Evolutionary conservation across 2,329 filamentous ascomycete species (phyloP).

Genomic region (Colletotrichum gigasporum): DNA sequence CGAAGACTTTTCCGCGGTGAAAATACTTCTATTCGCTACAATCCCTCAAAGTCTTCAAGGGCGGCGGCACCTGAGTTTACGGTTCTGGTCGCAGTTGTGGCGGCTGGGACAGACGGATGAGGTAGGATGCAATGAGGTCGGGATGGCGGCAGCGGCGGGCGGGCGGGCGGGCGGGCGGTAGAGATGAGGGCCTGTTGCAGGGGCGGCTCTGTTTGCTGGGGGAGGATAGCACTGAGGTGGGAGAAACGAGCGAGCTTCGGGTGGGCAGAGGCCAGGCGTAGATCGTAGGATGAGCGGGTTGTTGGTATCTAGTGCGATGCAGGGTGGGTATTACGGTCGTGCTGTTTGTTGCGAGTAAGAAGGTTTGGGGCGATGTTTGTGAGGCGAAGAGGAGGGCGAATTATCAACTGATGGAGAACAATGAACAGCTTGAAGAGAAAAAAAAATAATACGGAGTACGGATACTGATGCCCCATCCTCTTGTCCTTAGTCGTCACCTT

Average conservation of each 20-base stretch:
- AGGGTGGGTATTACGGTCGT: slow-evolving; percentile 25
- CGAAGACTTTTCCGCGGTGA: slow-evolving; percentile 31
- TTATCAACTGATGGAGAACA: slow-evolving; percentile 31
- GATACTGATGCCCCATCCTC: slow-evolving; percentile 29
- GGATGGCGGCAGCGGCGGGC: slow-evolving; percentile 21
- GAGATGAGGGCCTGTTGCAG: slow-evolving; percentile 27
- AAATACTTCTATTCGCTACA: slow-evolving; percentile 12
- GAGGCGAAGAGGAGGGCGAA: slow-evolving; percentile 25
- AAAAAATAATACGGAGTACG: slow-evolving; percentile 30
- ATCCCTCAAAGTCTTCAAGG: slow-evolving; percentile 28
- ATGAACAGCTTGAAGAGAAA: slow-evolving; percentile 31
- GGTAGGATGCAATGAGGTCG: slow-evolving; percentile 25
- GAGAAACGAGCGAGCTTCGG: slow-evolving; percentile 18
- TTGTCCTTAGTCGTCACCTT: slow-evolving; percentile 31
- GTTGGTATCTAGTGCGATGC: slow-evolving; percentile 17
- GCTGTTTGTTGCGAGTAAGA: slow-evolving; percentile 2
- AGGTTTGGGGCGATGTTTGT: slow-evolving; percentile 19
- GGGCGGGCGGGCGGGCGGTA: slow-evolving; percentile 13
- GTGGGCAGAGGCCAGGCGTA: neutral
- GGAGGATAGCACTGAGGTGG: slow-evolving; percentile 9
- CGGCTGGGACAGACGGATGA: slow-evolving; percentile 27
- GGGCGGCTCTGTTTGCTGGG: slow-evolving; percentile 14
- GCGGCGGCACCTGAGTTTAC: slow-evolving; percentile 29
- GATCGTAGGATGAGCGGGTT: neutral
- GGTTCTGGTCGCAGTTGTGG: slow-evolving; percentile 27